These are phyloP conservation scores for Talaromyces marneffei DNA, from an alignment of 2,329 filamentous ascomycete genomes.

Conservation along the genomic window DNA sequence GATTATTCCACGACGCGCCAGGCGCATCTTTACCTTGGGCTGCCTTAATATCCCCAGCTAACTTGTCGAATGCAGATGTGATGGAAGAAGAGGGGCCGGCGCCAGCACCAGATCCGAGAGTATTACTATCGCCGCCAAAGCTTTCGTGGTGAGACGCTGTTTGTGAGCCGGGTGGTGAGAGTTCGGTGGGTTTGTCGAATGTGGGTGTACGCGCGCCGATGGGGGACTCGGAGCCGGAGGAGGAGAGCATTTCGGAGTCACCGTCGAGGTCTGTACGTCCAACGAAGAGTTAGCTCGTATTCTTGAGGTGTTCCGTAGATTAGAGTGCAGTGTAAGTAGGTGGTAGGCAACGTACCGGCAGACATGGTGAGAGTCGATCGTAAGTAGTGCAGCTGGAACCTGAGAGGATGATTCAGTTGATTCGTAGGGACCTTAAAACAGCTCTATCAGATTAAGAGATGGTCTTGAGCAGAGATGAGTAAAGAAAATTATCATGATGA, in stretches of 20 bases:
- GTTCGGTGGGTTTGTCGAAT: constrained; percentile 35
- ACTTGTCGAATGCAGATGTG: constrained; percentile 11
- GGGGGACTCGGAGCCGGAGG: constrained; percentile 32
- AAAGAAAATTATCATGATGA: neutral
- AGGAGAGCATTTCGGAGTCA: constrained; percentile 53
- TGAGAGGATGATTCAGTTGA: neutral
- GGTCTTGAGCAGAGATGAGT: neutral
- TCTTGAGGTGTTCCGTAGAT: neutral
- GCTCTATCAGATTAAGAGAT: neutral
- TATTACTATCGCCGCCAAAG: neutral
- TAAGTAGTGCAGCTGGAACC: neutral
- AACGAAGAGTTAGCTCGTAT: neutral
- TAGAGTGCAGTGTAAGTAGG: neutral
- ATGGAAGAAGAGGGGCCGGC: neutral
- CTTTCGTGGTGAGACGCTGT: constrained; percentile 18
- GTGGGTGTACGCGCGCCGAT: constrained; percentile 39
- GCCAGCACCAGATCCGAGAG: constrained; percentile 1
- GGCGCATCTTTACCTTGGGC: constrained; percentile 37
- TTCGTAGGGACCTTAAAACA: too few species aligned
- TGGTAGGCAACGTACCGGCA: constrained; percentile 9
- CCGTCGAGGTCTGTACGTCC: constrained; percentile 45
- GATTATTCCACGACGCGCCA: constrained; percentile 50
- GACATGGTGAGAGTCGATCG: constrained; percentile 7
- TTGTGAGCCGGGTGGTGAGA: constrained; percentile 53
- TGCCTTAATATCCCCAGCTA: neutral